Evolutionary conservation across 208 protist genomes (phyloP), one percentile per base, ranked within the genome.

Genomic region (Acanthamoeba quina): DNA sequence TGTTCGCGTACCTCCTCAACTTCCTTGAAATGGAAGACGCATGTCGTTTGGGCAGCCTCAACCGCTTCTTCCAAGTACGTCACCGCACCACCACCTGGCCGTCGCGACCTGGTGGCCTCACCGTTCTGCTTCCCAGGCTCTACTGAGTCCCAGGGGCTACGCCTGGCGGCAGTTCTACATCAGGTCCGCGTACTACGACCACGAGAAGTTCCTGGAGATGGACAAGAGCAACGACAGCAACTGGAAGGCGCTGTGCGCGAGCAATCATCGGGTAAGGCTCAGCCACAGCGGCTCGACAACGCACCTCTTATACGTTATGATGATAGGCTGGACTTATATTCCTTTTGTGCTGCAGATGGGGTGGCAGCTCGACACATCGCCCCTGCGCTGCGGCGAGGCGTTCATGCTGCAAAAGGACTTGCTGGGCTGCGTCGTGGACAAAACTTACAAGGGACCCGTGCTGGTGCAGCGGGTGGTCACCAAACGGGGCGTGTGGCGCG

Each of bases 391-490:
- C 34, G 78, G 78, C 3, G 78, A 86, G 52, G 78, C 78, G 5
- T 86, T 86, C 49, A 6, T 19, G 11, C 44, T 86, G 3, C 26
- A 31, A 47, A 86, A 86, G 34, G 78, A 86, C n/a, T 49, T 34
- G 31, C 78, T 86, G 41, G 78, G 49, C 10, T 54, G 49, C 21
- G 13, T 13, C 47, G 78, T 86, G 4, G 78, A 86, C 31, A 10
- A 17, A 0, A 13, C 7, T 5, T 86, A 86, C 78, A 86, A 86
- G 49, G 78, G 78, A 1, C 78, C 78, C 0, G 78, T 86, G 78
- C 44, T 86, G 29, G 78, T 86, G 7, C 78, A 86, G 78, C 78
- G 78, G 7, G 78, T 86, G 4, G 78, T 86, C 78, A 86, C 78
- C 44, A 26, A 62, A 11, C 44, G 78, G 5, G 41, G 78, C 52